Conservation (phyloP, 345 rosid genomes). For the Arabidopsis suecica region DNA sequence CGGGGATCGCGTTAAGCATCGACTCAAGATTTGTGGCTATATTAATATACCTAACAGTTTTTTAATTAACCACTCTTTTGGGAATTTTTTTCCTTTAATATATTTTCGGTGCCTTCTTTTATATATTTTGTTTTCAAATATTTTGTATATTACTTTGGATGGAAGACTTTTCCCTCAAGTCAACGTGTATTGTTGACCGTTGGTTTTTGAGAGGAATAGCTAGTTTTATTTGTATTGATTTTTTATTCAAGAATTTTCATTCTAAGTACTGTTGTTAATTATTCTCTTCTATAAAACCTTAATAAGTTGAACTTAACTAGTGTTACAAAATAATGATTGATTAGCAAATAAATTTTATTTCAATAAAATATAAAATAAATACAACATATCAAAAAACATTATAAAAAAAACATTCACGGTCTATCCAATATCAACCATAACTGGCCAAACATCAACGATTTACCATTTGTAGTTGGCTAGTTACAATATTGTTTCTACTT, state of each 20-base stretch:
- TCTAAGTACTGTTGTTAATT: neutral
- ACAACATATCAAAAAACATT: neutral
- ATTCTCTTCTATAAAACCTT: neutral
- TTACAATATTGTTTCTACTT: slow-evolving; percentile 6
- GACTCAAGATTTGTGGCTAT: slow-evolving; percentile 40
- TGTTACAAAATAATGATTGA: neutral
- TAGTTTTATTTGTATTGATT: slow-evolving; percentile 32
- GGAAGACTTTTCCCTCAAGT: slow-evolving; percentile 41
- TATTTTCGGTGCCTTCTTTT: slow-evolving; percentile 14
- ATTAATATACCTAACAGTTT: slow-evolving; percentile 34
- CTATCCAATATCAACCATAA: slow-evolving; percentile 6
- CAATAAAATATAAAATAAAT: neutral
- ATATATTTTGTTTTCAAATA: neutral
- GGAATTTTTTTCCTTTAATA: neutral
- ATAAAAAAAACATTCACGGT: neutral
- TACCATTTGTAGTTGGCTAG: neutral
- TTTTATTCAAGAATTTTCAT: slow-evolving; percentile 3
- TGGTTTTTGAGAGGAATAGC: slow-evolving; percentile 41
- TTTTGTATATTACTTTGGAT: slow-evolving; percentile 33
- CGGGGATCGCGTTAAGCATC: slow-evolving; percentile 29
- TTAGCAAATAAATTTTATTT: neutral
- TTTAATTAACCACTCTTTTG: slow-evolving; percentile 24
- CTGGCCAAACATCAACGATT: slow-evolving; percentile 15
- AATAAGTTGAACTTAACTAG: neutral
- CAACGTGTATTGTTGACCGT: slow-evolving; percentile 42